Evolutionary conservation across 202 grass and related monocot species (phyloP).

Genomic region (Schoenoplectus triqueter): DNA sequence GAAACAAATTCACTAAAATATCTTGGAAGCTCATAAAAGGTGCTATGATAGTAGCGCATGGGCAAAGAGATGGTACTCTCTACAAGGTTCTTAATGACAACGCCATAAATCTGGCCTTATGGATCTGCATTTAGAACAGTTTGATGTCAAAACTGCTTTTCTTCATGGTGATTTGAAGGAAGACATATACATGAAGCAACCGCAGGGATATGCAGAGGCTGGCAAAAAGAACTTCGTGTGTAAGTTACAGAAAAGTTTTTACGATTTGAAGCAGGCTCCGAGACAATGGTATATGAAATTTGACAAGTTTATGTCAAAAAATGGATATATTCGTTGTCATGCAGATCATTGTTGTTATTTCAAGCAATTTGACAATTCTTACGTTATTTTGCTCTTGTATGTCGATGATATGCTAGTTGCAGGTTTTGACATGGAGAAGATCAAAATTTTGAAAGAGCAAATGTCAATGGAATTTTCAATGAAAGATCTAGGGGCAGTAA

Average conservation of each 20-base stretch:
- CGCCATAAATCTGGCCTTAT: background rate
- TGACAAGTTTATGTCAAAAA: background rate
- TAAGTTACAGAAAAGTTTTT: background rate
- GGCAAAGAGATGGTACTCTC: background rate
- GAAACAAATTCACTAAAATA: background rate
- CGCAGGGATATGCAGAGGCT: background rate
- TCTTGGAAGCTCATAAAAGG: conserved; percentile 26
- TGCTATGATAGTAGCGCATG: conserved; percentile 46
- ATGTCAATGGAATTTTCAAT: conserved; percentile 4
- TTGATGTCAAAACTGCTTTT: background rate
- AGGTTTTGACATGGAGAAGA: background rate
- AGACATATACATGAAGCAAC: background rate
- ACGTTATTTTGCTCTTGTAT: background rate
- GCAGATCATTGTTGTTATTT: conserved; percentile 1
- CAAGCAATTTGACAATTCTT: background rate
- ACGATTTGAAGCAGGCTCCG: background rate
- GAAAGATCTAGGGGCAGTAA: background rate
- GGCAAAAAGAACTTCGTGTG: background rate
- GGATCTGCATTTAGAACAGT: background rate
- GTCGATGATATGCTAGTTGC: background rate
- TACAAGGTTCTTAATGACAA: conserved; percentile 26
- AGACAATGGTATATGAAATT: conserved; percentile 7
- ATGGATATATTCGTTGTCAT: background rate
- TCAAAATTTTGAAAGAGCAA: background rate
- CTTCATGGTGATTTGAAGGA: background rate